Base-by-base conservation (phyloP, 192 early-diverging fungal species). In the Dimargaris xerosporica region DNA sequence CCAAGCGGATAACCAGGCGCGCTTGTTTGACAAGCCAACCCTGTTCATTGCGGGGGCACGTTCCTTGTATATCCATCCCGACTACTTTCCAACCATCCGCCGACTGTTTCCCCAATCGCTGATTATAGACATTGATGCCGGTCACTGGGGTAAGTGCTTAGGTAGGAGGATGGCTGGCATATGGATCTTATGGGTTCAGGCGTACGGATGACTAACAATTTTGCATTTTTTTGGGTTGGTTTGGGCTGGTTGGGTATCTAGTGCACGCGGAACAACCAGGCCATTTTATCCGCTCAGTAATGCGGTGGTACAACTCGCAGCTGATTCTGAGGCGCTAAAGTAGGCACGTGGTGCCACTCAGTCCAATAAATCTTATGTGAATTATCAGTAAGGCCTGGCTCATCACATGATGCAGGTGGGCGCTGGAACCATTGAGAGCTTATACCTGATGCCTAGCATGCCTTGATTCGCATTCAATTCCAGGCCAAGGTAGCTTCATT, bases 31-130 rank as follows among this genome's bases (percentile, higher is more conserved):
- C 13, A 76, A 82, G 0, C 85, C 83, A 11, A 78, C 88, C 0
- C 65, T 94, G 65, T 93, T 98, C 71, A 82, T 98, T 64, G 79
- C 73, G n/a, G 95, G 95, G 16, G 72, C 60, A 1, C 74, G 71
- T 47, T 82, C 82, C 9, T 75, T 73, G 13, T 93, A 94, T 66
- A 72, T 94, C 25, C 66, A 69, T 17, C 80, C 81, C 5, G 29
- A 75, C 26, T 54, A 69, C 54, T 67, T 78, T 15, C 74, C 77
- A 11, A 63, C 48, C 15, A 94, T 98, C 62, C 56, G 69, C 47
- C 44, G 62, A 13, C 78, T 80, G 47, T 98, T 98, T 65, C 91
- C 95, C 1, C 67, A 85, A 23, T 68, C 80, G 4, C 63, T 76
- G 59, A 62, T 95, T 26, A 68, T 68, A 15, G 71, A 74, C 56